Conservation (phyloP, 768 basidiomycete genomes). For the Leccinellum luteum region DNA sequence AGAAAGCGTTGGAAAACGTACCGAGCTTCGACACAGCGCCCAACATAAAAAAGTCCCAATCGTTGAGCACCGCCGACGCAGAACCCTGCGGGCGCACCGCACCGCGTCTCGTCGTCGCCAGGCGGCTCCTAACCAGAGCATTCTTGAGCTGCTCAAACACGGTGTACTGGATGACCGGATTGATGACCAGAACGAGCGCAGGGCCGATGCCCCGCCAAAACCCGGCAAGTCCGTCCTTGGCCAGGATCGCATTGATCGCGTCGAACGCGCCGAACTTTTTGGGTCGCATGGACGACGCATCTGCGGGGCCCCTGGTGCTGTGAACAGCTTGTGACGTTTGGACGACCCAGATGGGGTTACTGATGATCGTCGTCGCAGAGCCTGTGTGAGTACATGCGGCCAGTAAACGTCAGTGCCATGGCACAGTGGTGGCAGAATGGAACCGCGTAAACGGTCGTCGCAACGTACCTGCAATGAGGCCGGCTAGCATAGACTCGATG, state of each 20-base stretch:
- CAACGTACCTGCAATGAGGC: conserved; percentile 73
- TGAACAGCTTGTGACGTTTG: conserved; percentile 86
- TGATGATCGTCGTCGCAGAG: conserved; percentile 81
- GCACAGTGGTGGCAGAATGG: background rate
- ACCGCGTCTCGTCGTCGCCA: conserved; percentile 37
- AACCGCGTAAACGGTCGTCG: background rate
- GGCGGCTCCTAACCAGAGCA: conserved; percentile 61
- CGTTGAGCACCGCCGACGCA: conserved; percentile 56
- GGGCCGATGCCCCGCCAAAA: conserved; percentile 95
- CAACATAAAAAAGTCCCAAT: conserved; percentile 92
- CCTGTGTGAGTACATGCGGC: conserved; percentile 42
- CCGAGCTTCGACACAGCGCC: conserved; percentile 91
- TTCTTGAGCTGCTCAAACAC: conserved; percentile 95
- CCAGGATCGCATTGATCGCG: conserved; percentile 65
- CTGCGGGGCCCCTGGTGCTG: conserved; percentile 28
- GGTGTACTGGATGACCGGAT: conserved; percentile 94
- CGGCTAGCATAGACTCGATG: conserved; percentile 85
- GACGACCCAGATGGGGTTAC: conserved; percentile 96
- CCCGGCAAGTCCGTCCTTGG: conserved; percentile 69
- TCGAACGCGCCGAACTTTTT: conserved; percentile 64
- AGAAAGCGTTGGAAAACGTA: conserved; percentile 27
- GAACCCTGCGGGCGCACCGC: conserved; percentile 44
- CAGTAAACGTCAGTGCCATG: background rate
- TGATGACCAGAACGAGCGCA: conserved; percentile 89
- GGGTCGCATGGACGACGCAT: conserved; percentile 22